Conservation (phyloP, 768 basidiomycete genomes). For the Kwoniella botswanensis region DNA sequence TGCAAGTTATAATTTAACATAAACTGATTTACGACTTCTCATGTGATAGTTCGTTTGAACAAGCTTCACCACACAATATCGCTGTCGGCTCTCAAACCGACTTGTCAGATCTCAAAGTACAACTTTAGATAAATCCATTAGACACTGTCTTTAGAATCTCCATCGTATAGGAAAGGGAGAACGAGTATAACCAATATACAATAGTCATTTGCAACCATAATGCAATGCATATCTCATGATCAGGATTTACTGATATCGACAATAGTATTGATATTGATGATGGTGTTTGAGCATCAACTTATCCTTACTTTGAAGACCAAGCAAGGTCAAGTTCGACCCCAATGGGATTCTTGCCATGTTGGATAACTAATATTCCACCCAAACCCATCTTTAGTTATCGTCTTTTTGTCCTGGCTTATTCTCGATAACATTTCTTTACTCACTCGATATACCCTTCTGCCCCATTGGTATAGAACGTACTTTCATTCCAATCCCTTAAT, state of each 20-base stretch:
- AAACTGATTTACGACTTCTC: no score
- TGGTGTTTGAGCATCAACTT: no score
- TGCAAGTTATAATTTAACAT: no score
- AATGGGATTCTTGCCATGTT: no score
- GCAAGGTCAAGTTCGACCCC: no score
- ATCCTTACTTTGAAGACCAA: no score
- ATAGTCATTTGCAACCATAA: no score
- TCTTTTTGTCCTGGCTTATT: no score
- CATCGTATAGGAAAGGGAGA: neutral
- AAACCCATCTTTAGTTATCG: no score
- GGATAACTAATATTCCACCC: no score
- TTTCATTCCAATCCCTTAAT: slow-evolving; percentile 1
- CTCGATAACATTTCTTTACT: no score
- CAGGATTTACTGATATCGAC: neutral
- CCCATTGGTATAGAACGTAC: slow-evolving; percentile 18
- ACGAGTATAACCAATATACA: neutral
- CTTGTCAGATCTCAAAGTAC: slow-evolving; percentile 57
- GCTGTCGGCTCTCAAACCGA: slow-evolving; percentile 57
- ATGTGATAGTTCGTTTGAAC: slow-evolving; percentile 58
- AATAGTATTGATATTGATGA: no score
- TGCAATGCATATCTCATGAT: slow-evolving; percentile 5
- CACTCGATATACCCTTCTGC: slow-evolving; percentile 18
- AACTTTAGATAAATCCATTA: slow-evolving; percentile 1
- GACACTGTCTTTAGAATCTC: neutral
- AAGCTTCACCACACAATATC: slow-evolving; percentile 57